Conservation (phyloP, 768 basidiomycete genomes). For the Krasilnikovozyma curviuscula region DNA sequence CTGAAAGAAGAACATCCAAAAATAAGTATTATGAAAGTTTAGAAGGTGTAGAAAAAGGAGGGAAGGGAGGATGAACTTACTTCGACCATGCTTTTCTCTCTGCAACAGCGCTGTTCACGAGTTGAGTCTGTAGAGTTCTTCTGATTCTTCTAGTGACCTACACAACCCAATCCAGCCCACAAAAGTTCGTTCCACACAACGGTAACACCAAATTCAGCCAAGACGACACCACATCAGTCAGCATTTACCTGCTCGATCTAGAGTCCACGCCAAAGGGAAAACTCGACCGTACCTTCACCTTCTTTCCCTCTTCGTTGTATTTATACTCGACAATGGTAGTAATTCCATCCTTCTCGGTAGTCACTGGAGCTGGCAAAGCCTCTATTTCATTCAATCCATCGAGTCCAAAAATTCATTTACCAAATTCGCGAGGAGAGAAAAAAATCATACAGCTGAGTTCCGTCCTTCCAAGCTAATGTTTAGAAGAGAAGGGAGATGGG, state of each 20-base stretch:
- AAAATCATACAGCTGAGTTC: background rate
- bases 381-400: conserved; percentile 36
- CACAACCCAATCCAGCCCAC: too few species aligned
- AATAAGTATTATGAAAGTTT: background rate
- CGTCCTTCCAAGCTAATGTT: background rate
- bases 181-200: too few species aligned
- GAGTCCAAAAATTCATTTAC: background rate
- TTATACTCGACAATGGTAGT: conserved; percentile 64
- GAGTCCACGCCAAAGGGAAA: background rate
- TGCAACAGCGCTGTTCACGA: conserved; percentile 86
- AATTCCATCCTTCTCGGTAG: conserved; percentile 66
- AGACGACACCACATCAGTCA: background rate
- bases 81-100: conserved; percentile 78
- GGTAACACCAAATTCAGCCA: background rate
- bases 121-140: conserved; percentile 66
- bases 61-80: conserved; percentile 12
- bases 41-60: background rate
- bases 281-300: conserved; percentile 51
- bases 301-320: conserved; percentile 80
- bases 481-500: background rate
- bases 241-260: too few species aligned
- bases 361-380: conserved; percentile 30
- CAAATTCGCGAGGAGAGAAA: background rate
- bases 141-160: conserved; percentile 74
- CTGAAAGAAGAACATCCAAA: conserved; percentile 24